phyloP scores from a whole-genome alignment of 257 asterid species.

The Plectranthus barbatus region DNA sequence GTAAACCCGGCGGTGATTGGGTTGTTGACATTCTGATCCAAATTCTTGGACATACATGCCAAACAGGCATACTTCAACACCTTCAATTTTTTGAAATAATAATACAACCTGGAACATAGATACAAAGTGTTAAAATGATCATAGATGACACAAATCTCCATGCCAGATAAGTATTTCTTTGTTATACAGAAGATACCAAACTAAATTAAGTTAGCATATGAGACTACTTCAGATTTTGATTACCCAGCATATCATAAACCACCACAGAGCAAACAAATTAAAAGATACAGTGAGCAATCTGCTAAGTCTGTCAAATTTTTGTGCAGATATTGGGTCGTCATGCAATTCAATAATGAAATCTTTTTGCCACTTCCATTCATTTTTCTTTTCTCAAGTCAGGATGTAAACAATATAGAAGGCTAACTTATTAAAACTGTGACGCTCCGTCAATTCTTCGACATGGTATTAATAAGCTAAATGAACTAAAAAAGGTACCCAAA shows the following conservation, averaged over 20 bases:
- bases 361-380: not conserved
- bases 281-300: not conserved
- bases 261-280: not conserved
- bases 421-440: not conserved
- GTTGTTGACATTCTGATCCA: constrained; percentile 90
- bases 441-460: not conserved
- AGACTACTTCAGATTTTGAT: not conserved
- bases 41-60: constrained; percentile 99
- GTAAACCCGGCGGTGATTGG: constrained; percentile 95
- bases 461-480: not conserved
- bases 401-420: not conserved
- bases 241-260: not conserved
- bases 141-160: not conserved
- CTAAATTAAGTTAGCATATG: not conserved
- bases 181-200: not conserved
- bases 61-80: constrained; percentile 94
- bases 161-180: not conserved
- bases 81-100: constrained; percentile 93
- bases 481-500: constrained; percentile 4
- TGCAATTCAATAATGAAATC: not conserved
- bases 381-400: not conserved
- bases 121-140: constrained; percentile 9
- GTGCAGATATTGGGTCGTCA: not conserved
- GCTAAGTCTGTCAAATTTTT: no score
- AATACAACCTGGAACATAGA: constrained; percentile 62